A percentile compares a stretch with the other conserved stretches of the same genome.
Evolutionary conservation across 2,329 filamentous ascomycete genomes (phyloP).

Genomic region (Podosphaera fusca): DNA sequence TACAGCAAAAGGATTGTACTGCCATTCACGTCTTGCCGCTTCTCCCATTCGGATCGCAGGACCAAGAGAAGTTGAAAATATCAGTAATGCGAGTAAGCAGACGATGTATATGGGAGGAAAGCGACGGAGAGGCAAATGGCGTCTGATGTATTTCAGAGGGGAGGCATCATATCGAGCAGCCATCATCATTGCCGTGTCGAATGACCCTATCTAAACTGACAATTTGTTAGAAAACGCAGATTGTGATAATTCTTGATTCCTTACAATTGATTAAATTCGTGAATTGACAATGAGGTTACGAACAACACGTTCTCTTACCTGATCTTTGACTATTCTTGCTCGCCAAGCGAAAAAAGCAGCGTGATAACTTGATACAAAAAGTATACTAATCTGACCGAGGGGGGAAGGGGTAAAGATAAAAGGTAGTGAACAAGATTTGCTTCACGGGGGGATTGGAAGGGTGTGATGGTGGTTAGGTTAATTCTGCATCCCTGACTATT

Average conservation of each 20-base stretch:
- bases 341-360: neutral
- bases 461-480: neutral
- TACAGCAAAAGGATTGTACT: conserved; percentile 1
- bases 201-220: neutral
- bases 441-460: neutral
- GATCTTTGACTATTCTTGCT: neutral
- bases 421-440: neutral
- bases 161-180: conserved; percentile 1
- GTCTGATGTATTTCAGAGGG: neutral
- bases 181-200: neutral
- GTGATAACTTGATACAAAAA: neutral
- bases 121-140: conserved; percentile 5
- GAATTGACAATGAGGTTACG: neutral
- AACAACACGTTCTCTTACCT: neutral
- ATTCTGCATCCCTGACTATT: too few species aligned
- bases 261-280: neutral
- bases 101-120: conserved; percentile 11
- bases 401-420: neutral
- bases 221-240: neutral
- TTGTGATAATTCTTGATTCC: neutral
- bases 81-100: conserved; percentile 9
- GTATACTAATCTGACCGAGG: neutral
- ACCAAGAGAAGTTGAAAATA: conserved; percentile 7
- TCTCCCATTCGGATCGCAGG: conserved; percentile 2
- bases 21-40: conserved; percentile 2